These are phyloP conservation scores for Suhomyces atakaporum DNA, from an alignment of 1,139 yeast species.

Conservation along the genomic window DNA sequence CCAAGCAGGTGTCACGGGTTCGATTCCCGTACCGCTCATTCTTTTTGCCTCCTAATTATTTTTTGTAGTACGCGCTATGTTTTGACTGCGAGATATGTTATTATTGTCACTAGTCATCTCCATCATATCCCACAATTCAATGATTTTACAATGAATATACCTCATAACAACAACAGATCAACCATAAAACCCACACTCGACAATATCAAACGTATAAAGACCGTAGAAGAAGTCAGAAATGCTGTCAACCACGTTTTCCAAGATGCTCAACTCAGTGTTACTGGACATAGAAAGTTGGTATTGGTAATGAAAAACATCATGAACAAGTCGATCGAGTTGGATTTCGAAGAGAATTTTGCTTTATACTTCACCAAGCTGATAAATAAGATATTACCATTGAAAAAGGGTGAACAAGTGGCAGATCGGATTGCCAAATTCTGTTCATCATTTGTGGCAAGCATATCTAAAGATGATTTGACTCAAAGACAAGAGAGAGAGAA, in stretches of 20 bases:
- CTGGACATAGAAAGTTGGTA: slow-evolving; percentile 77
- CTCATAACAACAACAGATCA: slow-evolving; percentile 1
- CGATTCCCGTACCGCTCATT: slow-evolving; percentile 79
- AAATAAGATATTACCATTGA: slow-evolving; percentile 65
- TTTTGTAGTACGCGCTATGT: slow-evolving; percentile 2
- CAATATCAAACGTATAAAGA: slow-evolving; percentile 25
- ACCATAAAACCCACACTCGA: slow-evolving; percentile 16
- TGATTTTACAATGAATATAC: slow-evolving; percentile 4
- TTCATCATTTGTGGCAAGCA: slow-evolving; percentile 60
- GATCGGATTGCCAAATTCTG: slow-evolving; percentile 78
- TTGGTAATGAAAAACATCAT: slow-evolving; percentile 64
- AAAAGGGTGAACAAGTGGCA: slow-evolving; percentile 70
- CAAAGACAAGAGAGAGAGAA: slow-evolving; percentile 8
- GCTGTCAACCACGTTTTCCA: slow-evolving; percentile 75
- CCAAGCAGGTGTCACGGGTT: slow-evolving; percentile 83
- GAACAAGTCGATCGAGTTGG: slow-evolving; percentile 53
- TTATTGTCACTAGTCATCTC: slow-evolving; percentile 3
- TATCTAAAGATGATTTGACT: slow-evolving; percentile 38
- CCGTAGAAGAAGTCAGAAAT: slow-evolving; percentile 30
- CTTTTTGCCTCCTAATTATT: slow-evolving; percentile 20
- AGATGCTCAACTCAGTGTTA: slow-evolving; percentile 71
- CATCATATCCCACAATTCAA: background rate
- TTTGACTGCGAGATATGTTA: slow-evolving; percentile 1
- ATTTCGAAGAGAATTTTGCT: slow-evolving; percentile 59
- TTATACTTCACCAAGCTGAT: slow-evolving; percentile 60